Conservation (phyloP, 805 yeast species). For the Yamadazyma sp. region DNA sequence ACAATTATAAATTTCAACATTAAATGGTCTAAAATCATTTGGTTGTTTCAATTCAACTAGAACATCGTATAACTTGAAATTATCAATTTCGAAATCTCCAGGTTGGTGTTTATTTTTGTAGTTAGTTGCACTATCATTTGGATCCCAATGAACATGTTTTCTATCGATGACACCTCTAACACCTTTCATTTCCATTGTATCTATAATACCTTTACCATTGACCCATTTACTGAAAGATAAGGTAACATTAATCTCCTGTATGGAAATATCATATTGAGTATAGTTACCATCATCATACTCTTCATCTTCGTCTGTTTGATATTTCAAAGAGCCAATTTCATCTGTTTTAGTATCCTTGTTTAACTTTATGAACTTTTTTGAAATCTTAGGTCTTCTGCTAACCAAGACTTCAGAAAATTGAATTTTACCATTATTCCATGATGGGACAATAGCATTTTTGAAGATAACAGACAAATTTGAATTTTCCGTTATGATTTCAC, state of each 20-base stretch:
- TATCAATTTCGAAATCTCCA: constrained; percentile 92
- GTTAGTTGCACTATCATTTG: constrained; percentile 77
- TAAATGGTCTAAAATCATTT: constrained; percentile 72
- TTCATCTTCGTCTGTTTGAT: constrained; percentile 31
- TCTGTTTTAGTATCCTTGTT: background rate
- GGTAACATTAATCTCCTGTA: constrained; percentile 79
- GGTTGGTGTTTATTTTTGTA: constrained; percentile 70
- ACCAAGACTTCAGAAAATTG: constrained; percentile 82
- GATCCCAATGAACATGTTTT: constrained; percentile 79
- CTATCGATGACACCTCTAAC: constrained; percentile 91
- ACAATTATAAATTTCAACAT: constrained; percentile 83
- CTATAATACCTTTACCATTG: constrained; percentile 82
- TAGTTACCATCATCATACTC: constrained; percentile 85
- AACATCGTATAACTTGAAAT: constrained; percentile 79
- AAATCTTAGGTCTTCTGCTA: constrained; percentile 71
- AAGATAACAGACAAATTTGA: constrained; percentile 81
- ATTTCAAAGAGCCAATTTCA: background rate
- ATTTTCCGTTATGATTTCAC: constrained; percentile 79
- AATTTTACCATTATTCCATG: constrained; percentile 86
- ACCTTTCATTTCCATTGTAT: constrained; percentile 74
- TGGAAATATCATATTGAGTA: constrained; percentile 90
- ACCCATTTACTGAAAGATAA: constrained; percentile 84
- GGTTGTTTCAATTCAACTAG: constrained; percentile 83
- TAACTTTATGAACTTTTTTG: constrained; percentile 56
- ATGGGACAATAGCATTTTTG: constrained; percentile 92